Conservation (phyloP, 176 grass and related monocot species). For the Carex scoparia region DNA sequence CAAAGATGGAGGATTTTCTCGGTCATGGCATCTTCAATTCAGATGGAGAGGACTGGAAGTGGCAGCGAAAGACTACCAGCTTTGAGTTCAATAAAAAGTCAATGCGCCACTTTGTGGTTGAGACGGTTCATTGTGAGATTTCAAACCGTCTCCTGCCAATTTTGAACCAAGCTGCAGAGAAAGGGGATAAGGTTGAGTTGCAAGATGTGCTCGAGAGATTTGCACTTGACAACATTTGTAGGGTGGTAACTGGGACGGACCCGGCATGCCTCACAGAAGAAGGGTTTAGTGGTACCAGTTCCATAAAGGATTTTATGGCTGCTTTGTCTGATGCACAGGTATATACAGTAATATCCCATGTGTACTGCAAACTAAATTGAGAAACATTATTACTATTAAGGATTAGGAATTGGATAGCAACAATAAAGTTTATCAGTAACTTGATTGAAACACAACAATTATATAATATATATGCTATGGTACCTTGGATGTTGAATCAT, state of each 20-base stretch:
- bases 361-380: too few relatives aligned
- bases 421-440: too few relatives aligned
- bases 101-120: slow-evolving; percentile 25
- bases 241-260: slow-evolving; percentile 43
- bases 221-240: slow-evolving; percentile 53
- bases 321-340: slow-evolving; percentile 36
- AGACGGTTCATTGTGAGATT: slow-evolving; percentile 32
- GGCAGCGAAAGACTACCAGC: slow-evolving; percentile 37
- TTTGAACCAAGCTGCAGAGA: neutral
- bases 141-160: slow-evolving; percentile 20
- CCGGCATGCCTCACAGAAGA: slow-evolving; percentile 34
- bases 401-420: too few relatives aligned
- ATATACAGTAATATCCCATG: neutral
- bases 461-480: too few relatives aligned
- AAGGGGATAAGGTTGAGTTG: neutral
- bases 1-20: slow-evolving; percentile 32
- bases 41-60: slow-evolving; percentile 31
- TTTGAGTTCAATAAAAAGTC: slow-evolving; percentile 33
- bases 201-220: slow-evolving; percentile 41
- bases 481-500: too few relatives aligned
- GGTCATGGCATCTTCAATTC: slow-evolving; percentile 45
- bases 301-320: slow-evolving; percentile 19
- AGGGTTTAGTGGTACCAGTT: neutral
- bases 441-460: too few relatives aligned
- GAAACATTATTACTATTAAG: too few relatives aligned